phyloP scores from a whole-genome alignment of 1,284 basidiomycete species.

The Lentinula novae-zelandiae region DNA sequence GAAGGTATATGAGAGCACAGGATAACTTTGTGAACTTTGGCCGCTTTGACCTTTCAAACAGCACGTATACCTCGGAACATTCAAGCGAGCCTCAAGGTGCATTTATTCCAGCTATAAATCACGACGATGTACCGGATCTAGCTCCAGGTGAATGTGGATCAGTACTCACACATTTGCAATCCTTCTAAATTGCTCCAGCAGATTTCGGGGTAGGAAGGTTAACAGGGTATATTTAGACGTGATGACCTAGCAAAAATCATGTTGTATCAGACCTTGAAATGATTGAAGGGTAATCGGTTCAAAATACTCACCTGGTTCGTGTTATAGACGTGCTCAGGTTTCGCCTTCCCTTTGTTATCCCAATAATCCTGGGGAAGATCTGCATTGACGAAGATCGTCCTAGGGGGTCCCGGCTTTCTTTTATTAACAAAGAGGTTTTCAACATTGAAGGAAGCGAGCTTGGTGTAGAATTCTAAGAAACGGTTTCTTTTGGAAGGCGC shows the following conservation, averaged over 20 bases:
- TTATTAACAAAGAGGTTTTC: conserved; percentile 67
- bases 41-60: no score
- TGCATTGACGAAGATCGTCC: conserved; percentile 78
- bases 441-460: conserved; percentile 41
- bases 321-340: conserved; percentile 59
- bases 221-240: conserved; percentile 91
- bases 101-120: neutral
- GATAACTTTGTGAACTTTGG: neutral
- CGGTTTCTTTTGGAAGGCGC: conserved; percentile 5
- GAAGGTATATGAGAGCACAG: neutral
- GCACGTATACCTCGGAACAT: no score
- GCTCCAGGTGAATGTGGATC: neutral
- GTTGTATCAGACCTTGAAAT: neutral
- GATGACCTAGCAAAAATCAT: conserved; percentile 48
- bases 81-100: neutral
- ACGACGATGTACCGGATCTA: neutral
- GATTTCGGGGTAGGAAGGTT: conserved; percentile 85
- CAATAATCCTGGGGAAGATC: conserved; percentile 66
- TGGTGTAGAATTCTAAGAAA: conserved; percentile 9
- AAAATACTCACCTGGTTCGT: conserved; percentile 61
- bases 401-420: conserved; percentile 51
- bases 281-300: neutral
- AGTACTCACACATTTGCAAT: conserved; percentile 76
- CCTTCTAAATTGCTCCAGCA: conserved; percentile 88
- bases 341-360: conserved; percentile 69